phyloP scores from a whole-genome alignment of 768 basidiomycete genomes.

The Gelatoporia subvermispora region DNA sequence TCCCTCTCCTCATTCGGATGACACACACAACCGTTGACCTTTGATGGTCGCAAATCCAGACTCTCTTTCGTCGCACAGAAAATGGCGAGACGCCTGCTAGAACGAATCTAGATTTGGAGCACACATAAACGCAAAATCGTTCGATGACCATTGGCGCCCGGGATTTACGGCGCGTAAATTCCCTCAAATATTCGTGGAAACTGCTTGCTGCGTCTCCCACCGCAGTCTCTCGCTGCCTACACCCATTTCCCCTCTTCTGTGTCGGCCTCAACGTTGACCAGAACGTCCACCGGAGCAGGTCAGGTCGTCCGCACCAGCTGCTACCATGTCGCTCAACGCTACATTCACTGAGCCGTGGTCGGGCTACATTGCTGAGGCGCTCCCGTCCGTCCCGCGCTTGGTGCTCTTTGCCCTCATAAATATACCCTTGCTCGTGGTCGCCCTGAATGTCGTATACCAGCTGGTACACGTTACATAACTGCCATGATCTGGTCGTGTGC shows the following conservation, averaged over 20 bases:
- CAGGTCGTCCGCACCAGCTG: neutral
- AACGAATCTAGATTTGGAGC: neutral
- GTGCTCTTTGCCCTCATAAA: constrained; percentile 50
- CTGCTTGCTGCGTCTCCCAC: too few relatives aligned
- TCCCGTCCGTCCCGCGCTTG: constrained; percentile 18
- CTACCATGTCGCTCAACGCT: constrained; percentile 21
- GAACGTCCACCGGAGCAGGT: too few relatives aligned
- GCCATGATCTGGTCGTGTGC: neutral
- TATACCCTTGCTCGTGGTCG: constrained; percentile 60
- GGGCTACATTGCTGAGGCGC: constrained; percentile 22
- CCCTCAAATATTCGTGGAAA: too few relatives aligned
- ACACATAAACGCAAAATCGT: constrained; percentile 1
- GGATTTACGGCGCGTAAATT: too few relatives aligned
- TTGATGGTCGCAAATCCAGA: too few relatives aligned
- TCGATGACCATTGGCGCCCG: neutral
- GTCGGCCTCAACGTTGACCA: too few relatives aligned
- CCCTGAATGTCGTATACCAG: constrained; percentile 76
- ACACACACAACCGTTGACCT: too few relatives aligned
- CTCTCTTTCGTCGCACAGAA: too few relatives aligned
- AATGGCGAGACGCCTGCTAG: too few relatives aligned
- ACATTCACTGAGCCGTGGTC: constrained; percentile 23
- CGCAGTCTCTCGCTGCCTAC: too few relatives aligned
- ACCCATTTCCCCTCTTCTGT: too few relatives aligned
- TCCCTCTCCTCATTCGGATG: too few relatives aligned
- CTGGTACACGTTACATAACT: constrained; percentile 40